Evolutionary conservation across 495 filamentous ascomycete genomes (phyloP).

Genomic region (Cryomyces minteri): DNA sequence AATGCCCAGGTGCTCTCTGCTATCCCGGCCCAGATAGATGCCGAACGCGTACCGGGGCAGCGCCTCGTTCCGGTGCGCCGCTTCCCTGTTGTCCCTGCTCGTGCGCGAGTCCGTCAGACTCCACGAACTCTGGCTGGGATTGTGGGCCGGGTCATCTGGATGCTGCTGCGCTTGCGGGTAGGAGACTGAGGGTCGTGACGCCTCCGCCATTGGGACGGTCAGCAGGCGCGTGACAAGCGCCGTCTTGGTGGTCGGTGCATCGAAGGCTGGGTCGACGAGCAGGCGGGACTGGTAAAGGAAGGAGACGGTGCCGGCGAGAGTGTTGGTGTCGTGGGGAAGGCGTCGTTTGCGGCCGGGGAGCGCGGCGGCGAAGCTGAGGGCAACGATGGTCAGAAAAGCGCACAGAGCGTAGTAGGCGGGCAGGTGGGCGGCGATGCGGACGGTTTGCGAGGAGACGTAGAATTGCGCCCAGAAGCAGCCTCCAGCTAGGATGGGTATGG

Average conservation of each 20-base stretch:
- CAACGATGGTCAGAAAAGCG: conserved; percentile 47
- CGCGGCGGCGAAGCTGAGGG: conserved; percentile 36
- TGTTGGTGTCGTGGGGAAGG: conserved; percentile 45
- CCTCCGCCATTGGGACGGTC: conserved; percentile 3
- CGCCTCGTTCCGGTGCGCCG: conserved; percentile 1
- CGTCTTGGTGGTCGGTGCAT: conserved; percentile 35
- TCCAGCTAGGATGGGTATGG: conserved; percentile 58
- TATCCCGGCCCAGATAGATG: conserved; percentile 39
- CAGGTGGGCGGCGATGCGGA: conserved; percentile 51
- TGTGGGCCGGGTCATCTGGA: neutral
- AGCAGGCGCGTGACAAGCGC: conserved; percentile 46
- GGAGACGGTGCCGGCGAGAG: conserved; percentile 56
- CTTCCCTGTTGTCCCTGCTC: neutral
- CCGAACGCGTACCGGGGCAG: conserved; percentile 39
- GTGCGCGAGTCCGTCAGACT: neutral
- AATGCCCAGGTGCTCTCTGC: conserved; percentile 44
- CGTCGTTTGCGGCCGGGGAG: conserved; percentile 37
- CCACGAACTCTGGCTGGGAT: neutral
- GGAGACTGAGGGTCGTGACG: too few relatives aligned
- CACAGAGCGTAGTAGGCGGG: conserved; percentile 47
- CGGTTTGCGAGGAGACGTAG: conserved; percentile 26
- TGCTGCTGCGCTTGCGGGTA: neutral
- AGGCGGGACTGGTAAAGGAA: conserved; percentile 55
- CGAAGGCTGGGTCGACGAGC: conserved; percentile 46
- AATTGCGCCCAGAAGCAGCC: conserved; percentile 71